These are phyloP conservation scores for Botrytis tulipae DNA, from an alignment of 2,329 filamentous ascomycete species.

Conservation along the genomic window DNA sequence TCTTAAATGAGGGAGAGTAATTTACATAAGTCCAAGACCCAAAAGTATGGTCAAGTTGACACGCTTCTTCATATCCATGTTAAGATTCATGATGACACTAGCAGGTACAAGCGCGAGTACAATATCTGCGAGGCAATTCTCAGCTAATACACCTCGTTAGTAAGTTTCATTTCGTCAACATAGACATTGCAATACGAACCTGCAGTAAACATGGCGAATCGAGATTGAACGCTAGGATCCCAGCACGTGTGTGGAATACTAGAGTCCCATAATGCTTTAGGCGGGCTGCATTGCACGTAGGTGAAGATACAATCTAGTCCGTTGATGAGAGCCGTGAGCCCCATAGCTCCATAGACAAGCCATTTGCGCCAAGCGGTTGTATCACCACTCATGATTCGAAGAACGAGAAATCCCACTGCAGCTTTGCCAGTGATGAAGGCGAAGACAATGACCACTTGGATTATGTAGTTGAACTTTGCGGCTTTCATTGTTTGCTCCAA, in stretches of 20 bases:
- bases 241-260: constrained; percentile 10
- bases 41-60: constrained; percentile 17
- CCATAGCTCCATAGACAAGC: constrained; percentile 14
- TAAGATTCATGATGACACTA: constrained; percentile 11
- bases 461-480: constrained; percentile 13
- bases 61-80: constrained; percentile 20
- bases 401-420: constrained; percentile 16
- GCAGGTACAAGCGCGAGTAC: constrained; percentile 20
- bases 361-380: constrained; percentile 14
- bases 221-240: constrained; percentile 4
- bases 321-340: not conserved
- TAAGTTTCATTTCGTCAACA: no score
- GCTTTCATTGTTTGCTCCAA: not conserved
- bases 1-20: not conserved
- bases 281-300: constrained; percentile 14
- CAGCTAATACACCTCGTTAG: constrained; percentile 6
- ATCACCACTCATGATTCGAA: constrained; percentile 18
- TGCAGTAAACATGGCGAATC: constrained; percentile 17
- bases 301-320: constrained; percentile 12
- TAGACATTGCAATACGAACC: not conserved
- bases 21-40: constrained; percentile 19
- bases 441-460: constrained; percentile 6
- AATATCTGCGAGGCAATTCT: constrained; percentile 17
- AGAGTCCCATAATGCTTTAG: constrained; percentile 13
- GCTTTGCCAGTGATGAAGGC: constrained; percentile 10